phyloP scores from a whole-genome alignment of 768 basidiomycete species.

The Rhodocollybia butyracea region DNA sequence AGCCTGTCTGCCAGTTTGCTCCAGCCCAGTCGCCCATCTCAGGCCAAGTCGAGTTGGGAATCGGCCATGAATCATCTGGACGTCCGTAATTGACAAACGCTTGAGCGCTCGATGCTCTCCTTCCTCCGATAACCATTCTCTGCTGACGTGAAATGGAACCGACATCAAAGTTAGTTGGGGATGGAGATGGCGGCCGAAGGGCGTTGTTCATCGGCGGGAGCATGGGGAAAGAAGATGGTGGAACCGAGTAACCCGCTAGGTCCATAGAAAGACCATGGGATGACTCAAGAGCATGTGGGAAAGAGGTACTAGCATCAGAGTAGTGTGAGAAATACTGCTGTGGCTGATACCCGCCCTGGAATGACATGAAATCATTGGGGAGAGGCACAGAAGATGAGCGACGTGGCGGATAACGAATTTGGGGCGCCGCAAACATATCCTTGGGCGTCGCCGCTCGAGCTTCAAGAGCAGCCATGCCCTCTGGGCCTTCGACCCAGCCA shows the following conservation, averaged over 20 bases:
- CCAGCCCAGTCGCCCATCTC: not conserved
- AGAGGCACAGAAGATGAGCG: constrained; percentile 65
- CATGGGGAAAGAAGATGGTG: constrained; percentile 13
- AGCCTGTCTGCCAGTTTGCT: not conserved
- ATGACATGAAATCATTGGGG: constrained; percentile 31
- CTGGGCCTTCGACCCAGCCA: constrained; percentile 1
- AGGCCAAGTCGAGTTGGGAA: not conserved
- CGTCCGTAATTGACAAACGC: constrained; percentile 29
- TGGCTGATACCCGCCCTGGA: not conserved
- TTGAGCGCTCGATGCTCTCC: constrained; percentile 48
- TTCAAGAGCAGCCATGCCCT: constrained; percentile 4
- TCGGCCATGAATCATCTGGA: not conserved
- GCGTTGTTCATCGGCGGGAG: constrained; percentile 2
- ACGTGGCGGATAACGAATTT: constrained; percentile 34
- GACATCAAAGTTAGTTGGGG: constrained; percentile 9
- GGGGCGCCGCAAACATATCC: constrained; percentile 4
- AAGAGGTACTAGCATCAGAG: constrained; percentile 43
- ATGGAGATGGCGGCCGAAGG: constrained; percentile 9
- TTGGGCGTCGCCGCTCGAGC: constrained; percentile 5
- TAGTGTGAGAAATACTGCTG: constrained; percentile 3
- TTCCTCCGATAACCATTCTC: constrained; percentile 38
- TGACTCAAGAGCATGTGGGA: constrained; percentile 34
- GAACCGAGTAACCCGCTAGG: constrained; percentile 31
- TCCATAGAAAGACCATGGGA: constrained; percentile 33
- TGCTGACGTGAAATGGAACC: constrained; percentile 40